Percentiles rank a stretch among this genome's conserved stretches.
Conservation (phyloP, 257 asterid genomes). For the Vinca minor region DNA sequence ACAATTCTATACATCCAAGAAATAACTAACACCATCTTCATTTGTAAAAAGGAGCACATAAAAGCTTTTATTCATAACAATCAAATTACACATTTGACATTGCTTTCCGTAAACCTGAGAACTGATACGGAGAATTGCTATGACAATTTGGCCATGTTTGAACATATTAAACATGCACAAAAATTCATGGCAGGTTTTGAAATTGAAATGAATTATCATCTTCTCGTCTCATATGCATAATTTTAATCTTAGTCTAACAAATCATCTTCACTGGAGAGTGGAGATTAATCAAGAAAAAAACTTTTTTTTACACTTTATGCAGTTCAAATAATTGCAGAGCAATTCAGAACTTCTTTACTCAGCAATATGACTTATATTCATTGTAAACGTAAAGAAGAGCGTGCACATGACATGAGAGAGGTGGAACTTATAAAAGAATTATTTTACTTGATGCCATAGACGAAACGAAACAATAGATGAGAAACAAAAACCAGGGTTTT, state of each 20-base stretch:
- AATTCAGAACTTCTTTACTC: no score
- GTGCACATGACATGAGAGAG: no score
- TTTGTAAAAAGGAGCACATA: neutral
- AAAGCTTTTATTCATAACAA: neutral
- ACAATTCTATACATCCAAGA: neutral
- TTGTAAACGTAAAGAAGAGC: no score
- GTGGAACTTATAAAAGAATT: no score
- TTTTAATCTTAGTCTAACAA: neutral
- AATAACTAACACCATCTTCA: neutral
- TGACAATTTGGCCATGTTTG: neutral
- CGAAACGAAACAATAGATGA: neutral
- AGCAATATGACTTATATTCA: no score
- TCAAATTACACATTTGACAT: neutral
- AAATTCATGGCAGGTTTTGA: neutral
- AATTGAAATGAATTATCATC: no score
- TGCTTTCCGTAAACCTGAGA: neutral
- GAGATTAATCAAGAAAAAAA: no score
- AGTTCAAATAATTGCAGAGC: no score
- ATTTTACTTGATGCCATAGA: neutral
- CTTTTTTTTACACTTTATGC: no score
- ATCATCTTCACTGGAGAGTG: neutral
- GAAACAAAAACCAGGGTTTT: neutral
- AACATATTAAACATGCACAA: neutral
- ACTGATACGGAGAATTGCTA: neutral
- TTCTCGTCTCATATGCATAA: no score